A percentile compares a stretch with the other conserved stretches of the same genome.
Conservation (phyloP, 2,329 filamentous ascomycete species). For the Coleophoma cylindrospora region DNA sequence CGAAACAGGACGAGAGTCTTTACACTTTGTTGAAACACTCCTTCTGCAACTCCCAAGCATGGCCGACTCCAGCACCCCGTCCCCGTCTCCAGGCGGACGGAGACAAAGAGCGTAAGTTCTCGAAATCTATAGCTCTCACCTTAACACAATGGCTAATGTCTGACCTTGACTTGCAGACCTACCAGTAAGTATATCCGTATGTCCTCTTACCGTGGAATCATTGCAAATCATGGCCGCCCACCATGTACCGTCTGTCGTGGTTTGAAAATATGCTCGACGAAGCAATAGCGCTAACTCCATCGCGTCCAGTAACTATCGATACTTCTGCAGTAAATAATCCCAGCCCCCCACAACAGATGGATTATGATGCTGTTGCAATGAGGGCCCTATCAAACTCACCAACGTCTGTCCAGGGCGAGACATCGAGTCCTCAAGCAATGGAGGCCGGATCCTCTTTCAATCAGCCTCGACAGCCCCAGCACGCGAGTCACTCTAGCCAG, state of each 20-base stretch:
- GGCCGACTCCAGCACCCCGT: slow-evolving; percentile 14
- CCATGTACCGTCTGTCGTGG: neutral
- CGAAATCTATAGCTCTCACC: slow-evolving; percentile 5
- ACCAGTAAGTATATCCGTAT: slow-evolving; percentile 28
- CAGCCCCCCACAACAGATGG: slow-evolving; percentile 23
- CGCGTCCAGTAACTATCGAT: slow-evolving; percentile 40
- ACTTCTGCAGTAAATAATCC: slow-evolving; percentile 43
- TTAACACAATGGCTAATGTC: slow-evolving; percentile 14
- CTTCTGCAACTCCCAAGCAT: slow-evolving; percentile 11
- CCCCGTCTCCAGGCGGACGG: slow-evolving; percentile 18
- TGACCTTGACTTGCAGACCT: slow-evolving; percentile 26
- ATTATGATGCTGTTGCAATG: slow-evolving; percentile 25
- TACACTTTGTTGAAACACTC: slow-evolving; percentile 3
- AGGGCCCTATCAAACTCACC: slow-evolving; percentile 29
- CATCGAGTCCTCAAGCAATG: slow-evolving; percentile 30
- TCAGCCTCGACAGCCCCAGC: slow-evolving; percentile 10
- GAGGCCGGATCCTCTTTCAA: slow-evolving; percentile 7
- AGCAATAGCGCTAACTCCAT: neutral
- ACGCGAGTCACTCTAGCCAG: slow-evolving; percentile 20
- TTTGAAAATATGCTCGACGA: neutral
- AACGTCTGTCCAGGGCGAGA: slow-evolving; percentile 24
- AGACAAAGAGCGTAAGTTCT: slow-evolving; percentile 28
- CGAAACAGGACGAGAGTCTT: slow-evolving; percentile 5
- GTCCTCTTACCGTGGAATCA: neutral
- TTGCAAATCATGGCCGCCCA: neutral